Base-by-base conservation (phyloP, 129 eudicot species). In the Flaveria bidentis region DNA sequence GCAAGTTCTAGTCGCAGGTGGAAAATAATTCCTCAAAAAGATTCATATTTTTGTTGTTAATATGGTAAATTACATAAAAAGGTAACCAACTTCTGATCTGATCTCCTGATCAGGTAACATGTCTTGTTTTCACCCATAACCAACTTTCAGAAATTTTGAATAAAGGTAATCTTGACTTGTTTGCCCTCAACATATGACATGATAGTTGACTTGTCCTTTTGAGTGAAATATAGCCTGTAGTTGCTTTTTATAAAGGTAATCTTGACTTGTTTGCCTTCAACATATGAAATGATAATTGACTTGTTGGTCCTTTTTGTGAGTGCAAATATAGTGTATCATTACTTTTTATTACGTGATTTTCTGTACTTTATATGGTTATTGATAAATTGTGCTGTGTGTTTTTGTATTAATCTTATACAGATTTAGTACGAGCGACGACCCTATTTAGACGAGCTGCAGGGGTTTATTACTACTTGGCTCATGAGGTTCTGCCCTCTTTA, bases 401-500 rank as follows among this genome's bases (percentile, higher is more conserved):
- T 75, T 47, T 65, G 18, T 30, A 42, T 69, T 13, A 23, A 53
- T 57, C 9, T 78, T 56, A 30, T 30, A 67, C 30, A 92, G 97
- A 92, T 83, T 51, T 89, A 80, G 93, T 86, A 67, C 96, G 63
- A 73, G 84, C 96, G 41, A 82, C 86, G 56, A 81, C 88, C 70
- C 61, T 87, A 60, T 77, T 87, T 77, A 87, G 93, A 85, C 87
- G 80, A 77, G 96, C 93, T 23, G 93, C 96, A 10, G 97, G 96
- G 22, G 87, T 89, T 77, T 92, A 86, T 81, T 73, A 81, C 46
- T 80, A 81, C 67, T 52, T 92, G 78, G 87, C 84, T 75, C 75
- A 72, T 30, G 90, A 84, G 49, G 80, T 87, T 79, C 89, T 87
- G 74, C 91, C 89, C 12, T 41, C 69, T 78, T 74, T 84, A 56